Evolutionary conservation across 495 filamentous ascomycete genomes (phyloP).

Genomic region (Amniculicola lignicola): DNA sequence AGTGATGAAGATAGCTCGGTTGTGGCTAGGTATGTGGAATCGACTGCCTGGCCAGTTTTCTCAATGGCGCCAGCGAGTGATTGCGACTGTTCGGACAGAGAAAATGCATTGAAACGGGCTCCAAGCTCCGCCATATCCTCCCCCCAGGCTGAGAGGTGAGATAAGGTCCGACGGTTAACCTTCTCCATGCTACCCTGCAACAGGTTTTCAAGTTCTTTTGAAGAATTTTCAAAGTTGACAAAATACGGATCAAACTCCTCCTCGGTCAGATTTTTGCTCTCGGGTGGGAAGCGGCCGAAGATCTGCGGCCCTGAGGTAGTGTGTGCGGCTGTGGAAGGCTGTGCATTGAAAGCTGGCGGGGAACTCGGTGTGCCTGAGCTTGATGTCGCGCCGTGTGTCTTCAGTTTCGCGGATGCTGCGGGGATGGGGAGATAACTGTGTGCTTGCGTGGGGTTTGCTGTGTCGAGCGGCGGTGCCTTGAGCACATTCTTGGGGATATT

Average conservation of each 20-base stretch:
- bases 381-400: conserved; percentile 50
- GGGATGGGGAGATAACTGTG: conserved; percentile 87
- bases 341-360: conserved; percentile 46
- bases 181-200: conserved; percentile 92
- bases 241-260: conserved; percentile 95
- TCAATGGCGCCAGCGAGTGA: conserved; percentile 92
- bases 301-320: conserved; percentile 61
- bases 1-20: conserved; percentile 81
- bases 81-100: conserved; percentile 81
- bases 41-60: conserved; percentile 87
- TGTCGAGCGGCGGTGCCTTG: conserved; percentile 88
- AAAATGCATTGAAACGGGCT: conserved; percentile 94
- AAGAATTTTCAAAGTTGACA: conserved; percentile 80
- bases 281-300: conserved; percentile 79
- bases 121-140: conserved; percentile 89
- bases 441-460: conserved; percentile 83
- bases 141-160: conserved; percentile 75
- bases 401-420: conserved; percentile 78
- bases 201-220: conserved; percentile 79
- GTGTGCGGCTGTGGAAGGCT: conserved; percentile 55
- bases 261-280: conserved; percentile 70
- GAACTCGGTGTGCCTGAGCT: conserved; percentile 53
- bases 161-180: conserved; percentile 84
- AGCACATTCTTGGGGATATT: conserved; percentile 91
- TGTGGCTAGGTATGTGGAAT: conserved; percentile 93